A percentile compares a stretch with the other conserved stretches of the same genome.
These are phyloP conservation scores for Venturiaceae sp. DNA, from an alignment of 2,329 filamentous ascomycete species.

Conservation along the genomic window DNA sequence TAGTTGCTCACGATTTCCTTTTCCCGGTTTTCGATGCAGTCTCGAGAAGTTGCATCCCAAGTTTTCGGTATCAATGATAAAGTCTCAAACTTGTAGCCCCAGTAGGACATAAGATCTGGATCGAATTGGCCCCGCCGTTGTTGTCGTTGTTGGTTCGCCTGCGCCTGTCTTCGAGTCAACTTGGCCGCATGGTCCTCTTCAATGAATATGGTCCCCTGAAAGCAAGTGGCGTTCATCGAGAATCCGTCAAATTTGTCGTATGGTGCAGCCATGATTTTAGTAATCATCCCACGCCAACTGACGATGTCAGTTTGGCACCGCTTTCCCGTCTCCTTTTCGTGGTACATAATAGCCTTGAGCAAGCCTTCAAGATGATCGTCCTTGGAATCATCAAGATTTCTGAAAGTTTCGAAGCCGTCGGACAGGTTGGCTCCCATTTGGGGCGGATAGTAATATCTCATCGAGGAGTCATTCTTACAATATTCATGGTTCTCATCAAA, in stretches of 20 bases:
- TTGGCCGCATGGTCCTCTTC: conserved; percentile 82
- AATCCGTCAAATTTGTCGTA: conserved; percentile 82
- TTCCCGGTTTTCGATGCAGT: conserved; percentile 69
- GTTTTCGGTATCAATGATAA: conserved; percentile 64
- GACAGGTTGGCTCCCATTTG: conserved; percentile 65
- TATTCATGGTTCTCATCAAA: conserved; percentile 79
- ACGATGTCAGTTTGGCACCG: conserved; percentile 69
- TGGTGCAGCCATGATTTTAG: conserved; percentile 84
- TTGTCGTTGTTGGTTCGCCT: conserved; percentile 35
- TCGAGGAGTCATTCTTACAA: conserved; percentile 63
- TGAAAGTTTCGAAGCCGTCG: conserved; percentile 70
- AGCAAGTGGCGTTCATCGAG: conserved; percentile 90
- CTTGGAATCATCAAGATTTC: conserved; percentile 69
- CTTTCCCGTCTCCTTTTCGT: conserved; percentile 59
- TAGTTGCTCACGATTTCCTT: conserved; percentile 71
- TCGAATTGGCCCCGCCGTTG: conserved; percentile 38
- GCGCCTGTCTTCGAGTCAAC: conserved; percentile 48
- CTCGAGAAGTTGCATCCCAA: conserved; percentile 63
- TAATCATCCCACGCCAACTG: conserved; percentile 98
- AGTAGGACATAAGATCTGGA: conserved; percentile 78
- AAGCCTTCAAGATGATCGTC: conserved; percentile 85
- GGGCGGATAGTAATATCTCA: conserved; percentile 82
- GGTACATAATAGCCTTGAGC: conserved; percentile 61
- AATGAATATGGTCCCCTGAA: conserved; percentile 80
- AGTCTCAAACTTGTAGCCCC: conserved; percentile 97